phyloP scores from a whole-genome alignment of 495 filamentous ascomycete genomes.

The Filosporella fistucella region DNA sequence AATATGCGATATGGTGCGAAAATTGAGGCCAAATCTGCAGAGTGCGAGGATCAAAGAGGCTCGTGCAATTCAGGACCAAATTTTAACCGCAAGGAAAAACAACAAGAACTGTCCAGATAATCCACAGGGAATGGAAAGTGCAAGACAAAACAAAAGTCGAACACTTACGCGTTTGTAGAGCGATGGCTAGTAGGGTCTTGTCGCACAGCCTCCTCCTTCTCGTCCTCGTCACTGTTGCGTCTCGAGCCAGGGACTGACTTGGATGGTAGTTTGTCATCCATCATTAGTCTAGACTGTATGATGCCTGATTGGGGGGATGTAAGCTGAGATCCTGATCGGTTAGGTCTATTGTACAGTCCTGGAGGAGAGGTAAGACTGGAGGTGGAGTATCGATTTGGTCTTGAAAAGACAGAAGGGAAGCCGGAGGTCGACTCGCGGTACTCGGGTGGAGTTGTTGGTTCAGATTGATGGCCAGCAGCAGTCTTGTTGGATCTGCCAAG shows the following conservation, averaged over 20 bases:
- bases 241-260: conserved; percentile 84
- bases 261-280: conserved; percentile 59
- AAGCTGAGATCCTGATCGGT: conserved; percentile 66
- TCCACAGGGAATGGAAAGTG: too few species aligned
- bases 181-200: conserved; percentile 64
- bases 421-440: conserved; percentile 64
- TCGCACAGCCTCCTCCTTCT: conserved; percentile 60
- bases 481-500: conserved; percentile 52
- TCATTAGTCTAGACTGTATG: conserved; percentile 40
- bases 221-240: conserved; percentile 77
- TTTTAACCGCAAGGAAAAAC: too few species aligned
- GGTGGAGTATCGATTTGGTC: conserved; percentile 77
- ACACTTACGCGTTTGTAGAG: conserved; percentile 61
- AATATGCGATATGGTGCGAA: too few species aligned
- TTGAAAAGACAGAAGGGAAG: conserved; percentile 67
- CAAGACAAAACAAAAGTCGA: conserved; percentile 6
- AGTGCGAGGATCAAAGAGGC: too few species aligned
- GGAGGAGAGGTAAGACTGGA: conserved; percentile 78
- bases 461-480: conserved; percentile 68
- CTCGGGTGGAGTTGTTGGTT: conserved; percentile 96
- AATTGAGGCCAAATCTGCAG: too few species aligned
- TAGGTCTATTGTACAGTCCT: conserved; percentile 68
- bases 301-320: conserved; percentile 55
- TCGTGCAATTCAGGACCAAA: too few species aligned
- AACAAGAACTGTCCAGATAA: too few species aligned